phyloP scores from a whole-genome alignment of 2,329 filamentous ascomycete species.

The Leptographium flavum region DNA sequence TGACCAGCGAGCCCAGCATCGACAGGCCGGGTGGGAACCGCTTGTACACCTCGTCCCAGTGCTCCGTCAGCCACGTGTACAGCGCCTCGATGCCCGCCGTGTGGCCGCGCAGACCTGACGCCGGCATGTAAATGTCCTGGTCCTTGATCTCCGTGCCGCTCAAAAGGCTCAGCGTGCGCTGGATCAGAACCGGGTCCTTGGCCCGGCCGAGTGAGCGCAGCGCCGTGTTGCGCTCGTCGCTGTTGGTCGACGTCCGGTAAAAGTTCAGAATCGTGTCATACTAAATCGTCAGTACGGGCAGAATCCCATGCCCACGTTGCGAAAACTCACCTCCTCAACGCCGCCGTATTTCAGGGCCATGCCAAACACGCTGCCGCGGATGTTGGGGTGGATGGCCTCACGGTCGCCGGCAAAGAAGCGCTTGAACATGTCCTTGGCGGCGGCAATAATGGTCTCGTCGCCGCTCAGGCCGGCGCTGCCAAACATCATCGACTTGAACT shows the following conservation, averaged over 20 bases:
- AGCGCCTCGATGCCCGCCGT: constrained; percentile 65
- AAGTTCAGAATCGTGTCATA: constrained; percentile 66
- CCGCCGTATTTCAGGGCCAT: constrained; percentile 76
- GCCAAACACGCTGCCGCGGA: constrained; percentile 73
- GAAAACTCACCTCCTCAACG: constrained; percentile 69
- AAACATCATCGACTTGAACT: constrained; percentile 89
- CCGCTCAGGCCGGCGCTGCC: constrained; percentile 67
- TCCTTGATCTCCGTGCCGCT: constrained; percentile 75
- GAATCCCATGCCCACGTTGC: constrained; percentile 14
- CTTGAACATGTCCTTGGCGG: constrained; percentile 79
- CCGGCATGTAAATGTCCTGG: constrained; percentile 86
- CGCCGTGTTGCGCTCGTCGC: constrained; percentile 84
- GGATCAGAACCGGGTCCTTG: constrained; percentile 63
- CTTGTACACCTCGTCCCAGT: constrained; percentile 75
- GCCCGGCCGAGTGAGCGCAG: constrained; percentile 71
- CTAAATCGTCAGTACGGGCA: constrained; percentile 20
- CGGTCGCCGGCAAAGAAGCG: constrained; percentile 70
- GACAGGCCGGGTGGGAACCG: constrained; percentile 74
- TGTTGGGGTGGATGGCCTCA: constrained; percentile 78
- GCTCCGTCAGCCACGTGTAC: constrained; percentile 70
- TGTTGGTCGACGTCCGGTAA: constrained; percentile 60
- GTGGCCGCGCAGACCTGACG: constrained; percentile 64
- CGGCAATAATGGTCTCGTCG: constrained; percentile 62
- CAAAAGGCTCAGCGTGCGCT: constrained; percentile 63
- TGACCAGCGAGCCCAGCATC: constrained; percentile 74